Percentiles rank a stretch among this genome's conserved stretches.
phyloP scores from a whole-genome alignment of 129 eudicot species.

The Scalesia atractyloides region DNA sequence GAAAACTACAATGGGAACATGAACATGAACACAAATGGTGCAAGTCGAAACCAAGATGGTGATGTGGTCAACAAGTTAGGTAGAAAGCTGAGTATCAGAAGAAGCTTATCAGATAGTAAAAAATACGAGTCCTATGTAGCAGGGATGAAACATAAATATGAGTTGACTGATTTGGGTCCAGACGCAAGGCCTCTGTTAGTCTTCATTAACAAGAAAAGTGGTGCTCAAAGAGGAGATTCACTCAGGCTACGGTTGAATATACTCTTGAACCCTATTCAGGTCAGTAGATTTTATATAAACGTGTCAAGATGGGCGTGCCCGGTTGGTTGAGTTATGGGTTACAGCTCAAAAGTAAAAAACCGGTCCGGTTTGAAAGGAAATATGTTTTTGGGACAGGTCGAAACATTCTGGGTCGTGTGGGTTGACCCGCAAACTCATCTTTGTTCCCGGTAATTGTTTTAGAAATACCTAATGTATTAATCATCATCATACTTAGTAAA shows the following conservation, averaged over 20 bases:
- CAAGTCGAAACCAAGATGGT: conserved; percentile 43
- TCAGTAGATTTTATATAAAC: conserved; percentile 33
- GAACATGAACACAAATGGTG: conserved; percentile 30
- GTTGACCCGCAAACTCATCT: no score
- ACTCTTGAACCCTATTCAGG: conserved; percentile 97
- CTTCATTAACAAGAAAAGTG: conserved; percentile 93
- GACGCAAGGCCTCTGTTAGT: conserved; percentile 95
- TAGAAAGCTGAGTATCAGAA: conserved; percentile 48
- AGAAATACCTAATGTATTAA: background rate
- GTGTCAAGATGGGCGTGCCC: background rate
- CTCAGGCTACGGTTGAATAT: conserved; percentile 80
- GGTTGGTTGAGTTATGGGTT: background rate
- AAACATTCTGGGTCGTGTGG: no score
- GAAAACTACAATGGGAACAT: conserved; percentile 35
- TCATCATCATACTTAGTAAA: no score
- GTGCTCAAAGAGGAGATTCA: conserved; percentile 91
- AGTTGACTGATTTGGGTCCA: conserved; percentile 79
- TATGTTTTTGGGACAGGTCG: background rate
- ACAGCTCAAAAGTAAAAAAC: background rate
- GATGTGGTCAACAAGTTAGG: conserved; percentile 49
- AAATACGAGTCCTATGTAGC: conserved; percentile 56
- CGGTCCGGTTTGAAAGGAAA: background rate
- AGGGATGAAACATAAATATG: conserved; percentile 66
- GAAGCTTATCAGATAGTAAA: conserved; percentile 48
- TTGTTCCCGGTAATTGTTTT: background rate